Base-by-base conservation (phyloP, 441 rosid genomes). In the Bruguiera hainesii region DNA sequence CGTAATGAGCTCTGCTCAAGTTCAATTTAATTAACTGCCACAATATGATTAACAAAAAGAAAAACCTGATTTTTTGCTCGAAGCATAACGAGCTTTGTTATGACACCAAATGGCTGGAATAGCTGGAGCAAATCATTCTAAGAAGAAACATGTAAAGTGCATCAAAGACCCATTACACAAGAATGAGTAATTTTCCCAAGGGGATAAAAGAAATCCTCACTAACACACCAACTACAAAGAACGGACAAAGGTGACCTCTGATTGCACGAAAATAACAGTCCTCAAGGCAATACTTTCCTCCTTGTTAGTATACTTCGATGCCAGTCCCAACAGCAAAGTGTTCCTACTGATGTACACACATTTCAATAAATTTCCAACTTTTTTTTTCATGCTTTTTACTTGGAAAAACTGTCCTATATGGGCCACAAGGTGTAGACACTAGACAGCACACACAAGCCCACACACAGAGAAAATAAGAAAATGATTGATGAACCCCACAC, bases 81-180 rank as follows among this genome's bases (percentile, higher is more conserved):
- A 62, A 95, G 97, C 99, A 95, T 92, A 52, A 92, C 98, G 70
- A 95, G 96, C 86, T 92, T 95, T 46, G 98, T 92, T 70, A 95
- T 90, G 59, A 85, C 96, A 33, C 99, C 99, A 83, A 92, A 95
- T 39, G 96, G 99, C 81, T 95, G 98, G 73, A 95, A 92, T 70
- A 95, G 89, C 86, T 90, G 97, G 71, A 95, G 97, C 82, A 95
- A 80, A 78, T 95, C 99, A 78, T 92, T 90, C 99, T 96, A 87
- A 56, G 48, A 68, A 66, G 75, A 70, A 56, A 26, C 67, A 39
- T 30, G 25, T 18, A 65, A 51, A 42, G 33, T 59, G 28, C 15
- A 66, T 78, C 26, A 73, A 66, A 56, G 66, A 67, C 11, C 61
- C 20, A 61, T 21, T 49, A 10, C n/a, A 23, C 3, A 3, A 61